phyloP scores from a whole-genome alignment of 2,329 filamentous ascomycete genomes.

The Colletotrichum liriopes region DNA sequence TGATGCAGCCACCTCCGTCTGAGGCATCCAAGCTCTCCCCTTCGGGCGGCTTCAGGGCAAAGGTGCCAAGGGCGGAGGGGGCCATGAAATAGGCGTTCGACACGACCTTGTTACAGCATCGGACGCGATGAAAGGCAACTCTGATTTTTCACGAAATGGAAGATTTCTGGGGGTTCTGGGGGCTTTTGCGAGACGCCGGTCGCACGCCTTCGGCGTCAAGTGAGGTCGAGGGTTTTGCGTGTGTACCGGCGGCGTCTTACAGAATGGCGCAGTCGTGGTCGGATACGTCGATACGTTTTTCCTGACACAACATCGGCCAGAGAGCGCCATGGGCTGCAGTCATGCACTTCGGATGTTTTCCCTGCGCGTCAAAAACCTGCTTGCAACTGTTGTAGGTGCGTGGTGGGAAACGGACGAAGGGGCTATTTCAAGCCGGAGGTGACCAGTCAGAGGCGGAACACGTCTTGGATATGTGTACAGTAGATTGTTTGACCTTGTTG shows the following conservation, averaged over 20 bases:
- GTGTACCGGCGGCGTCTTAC: not conserved
- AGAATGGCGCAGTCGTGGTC: conserved; percentile 2
- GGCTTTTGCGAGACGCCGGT: not conserved
- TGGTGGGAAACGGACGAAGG: not conserved
- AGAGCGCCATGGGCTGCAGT: not conserved
- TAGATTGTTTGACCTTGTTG: conserved; percentile 7
- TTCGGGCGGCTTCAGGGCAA: conserved; percentile 90
- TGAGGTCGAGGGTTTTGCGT: conserved; percentile 9
- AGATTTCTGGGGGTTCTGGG: conserved; percentile 25
- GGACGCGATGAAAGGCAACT: conserved; percentile 98
- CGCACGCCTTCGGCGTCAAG: conserved; percentile 20
- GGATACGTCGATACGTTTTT: conserved; percentile 20
- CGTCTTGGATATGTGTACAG: conserved; percentile 15
- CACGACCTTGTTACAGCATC: conserved; percentile 98
- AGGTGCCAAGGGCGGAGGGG: conserved; percentile 74
- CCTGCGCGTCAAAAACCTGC: not conserved
- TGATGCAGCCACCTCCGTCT: conserved; percentile 82
- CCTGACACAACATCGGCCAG: conserved; percentile 6
- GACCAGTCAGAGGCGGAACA: not conserved
- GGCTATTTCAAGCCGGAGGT: not conserved
- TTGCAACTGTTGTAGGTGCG: not conserved
- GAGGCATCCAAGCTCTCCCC: conserved; percentile 86
- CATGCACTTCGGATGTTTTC: conserved; percentile 17
- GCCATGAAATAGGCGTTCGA: conserved; percentile 99
- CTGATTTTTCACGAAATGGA: conserved; percentile 75